Conservation (phyloP, 2,329 filamentous ascomycete species). For the Periconia sp. region DNA sequence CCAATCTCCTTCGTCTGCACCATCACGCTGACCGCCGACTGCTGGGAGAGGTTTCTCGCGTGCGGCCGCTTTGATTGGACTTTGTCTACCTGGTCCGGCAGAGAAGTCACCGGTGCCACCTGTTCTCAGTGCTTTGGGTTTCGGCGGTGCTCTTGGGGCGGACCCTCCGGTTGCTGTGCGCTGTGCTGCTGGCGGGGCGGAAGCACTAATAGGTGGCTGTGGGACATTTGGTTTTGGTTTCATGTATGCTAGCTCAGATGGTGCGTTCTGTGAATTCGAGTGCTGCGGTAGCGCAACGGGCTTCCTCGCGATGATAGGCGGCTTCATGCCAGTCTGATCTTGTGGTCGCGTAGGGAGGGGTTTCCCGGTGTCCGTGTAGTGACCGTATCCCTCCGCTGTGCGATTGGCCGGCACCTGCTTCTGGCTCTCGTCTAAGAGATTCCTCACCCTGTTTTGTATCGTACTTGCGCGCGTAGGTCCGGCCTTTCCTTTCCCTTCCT, state of each 20-base stretch:
- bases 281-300: conserved; percentile 45
- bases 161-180: conserved; percentile 31
- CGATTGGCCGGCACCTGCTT: conserved; percentile 62
- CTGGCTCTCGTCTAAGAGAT: conserved; percentile 75
- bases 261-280: conserved; percentile 13
- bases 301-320: conserved; percentile 52
- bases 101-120: conserved; percentile 39
- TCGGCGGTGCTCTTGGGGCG: conserved; percentile 57
- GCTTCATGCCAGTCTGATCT: conserved; percentile 29
- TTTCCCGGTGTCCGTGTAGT: conserved; percentile 67
- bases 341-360: conserved; percentile 37
- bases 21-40: conserved; percentile 5
- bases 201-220: conserved; percentile 31
- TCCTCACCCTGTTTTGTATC: conserved; percentile 91
- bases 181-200: conserved; percentile 41
- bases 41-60: conserved; percentile 30
- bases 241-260: conserved; percentile 32
- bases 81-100: neutral
- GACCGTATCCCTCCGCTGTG: conserved; percentile 89
- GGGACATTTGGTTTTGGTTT: conserved; percentile 32
- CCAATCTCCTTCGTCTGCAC: conserved; percentile 42
- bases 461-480: conserved; percentile 70
- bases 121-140: conserved; percentile 64
- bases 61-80: conserved; percentile 2
- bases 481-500: conserved; percentile 58